These are phyloP conservation scores for Saxophila tyrrhenica DNA, from an alignment of 495 filamentous ascomycete species.

Conservation along the genomic window DNA sequence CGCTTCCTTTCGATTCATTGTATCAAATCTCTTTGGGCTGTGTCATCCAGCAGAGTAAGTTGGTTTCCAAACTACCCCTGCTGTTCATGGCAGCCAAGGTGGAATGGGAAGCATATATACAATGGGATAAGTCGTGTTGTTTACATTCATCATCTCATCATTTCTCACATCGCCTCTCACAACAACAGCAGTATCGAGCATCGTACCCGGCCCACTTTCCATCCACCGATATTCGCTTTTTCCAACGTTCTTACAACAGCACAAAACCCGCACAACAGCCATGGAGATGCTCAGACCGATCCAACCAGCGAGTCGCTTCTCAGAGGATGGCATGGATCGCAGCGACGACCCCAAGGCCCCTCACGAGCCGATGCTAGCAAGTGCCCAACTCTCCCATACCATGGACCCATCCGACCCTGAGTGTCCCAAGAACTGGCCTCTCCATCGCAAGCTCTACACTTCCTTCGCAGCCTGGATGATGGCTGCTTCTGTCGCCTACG, in stretches of 20 bases:
- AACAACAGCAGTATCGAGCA: no score
- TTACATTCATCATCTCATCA: background rate
- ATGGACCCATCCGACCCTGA: constrained; percentile 6
- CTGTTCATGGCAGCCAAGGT: background rate
- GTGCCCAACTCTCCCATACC: background rate
- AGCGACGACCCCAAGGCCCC: no score
- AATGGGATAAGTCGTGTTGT: background rate
- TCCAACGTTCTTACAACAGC: no score
- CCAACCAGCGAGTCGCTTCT: background rate
- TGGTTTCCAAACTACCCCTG: background rate
- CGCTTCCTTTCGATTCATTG: background rate
- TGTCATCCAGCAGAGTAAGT: no score
- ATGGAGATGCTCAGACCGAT: background rate
- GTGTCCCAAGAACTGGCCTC: constrained; percentile 26
- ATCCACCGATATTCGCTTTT: no score
- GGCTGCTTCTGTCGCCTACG: constrained; percentile 28
- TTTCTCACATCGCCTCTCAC: no score
- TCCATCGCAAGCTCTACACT: constrained; percentile 18
- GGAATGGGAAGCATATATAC: background rate
- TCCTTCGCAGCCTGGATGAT: constrained; percentile 24
- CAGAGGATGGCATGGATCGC: background rate
- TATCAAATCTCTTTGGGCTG: background rate
- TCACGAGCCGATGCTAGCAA: background rate
- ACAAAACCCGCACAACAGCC: background rate
- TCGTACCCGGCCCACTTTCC: no score